phyloP scores from a whole-genome alignment of 495 filamentous ascomycete species.

The Aspergillus sparsus region DNA sequence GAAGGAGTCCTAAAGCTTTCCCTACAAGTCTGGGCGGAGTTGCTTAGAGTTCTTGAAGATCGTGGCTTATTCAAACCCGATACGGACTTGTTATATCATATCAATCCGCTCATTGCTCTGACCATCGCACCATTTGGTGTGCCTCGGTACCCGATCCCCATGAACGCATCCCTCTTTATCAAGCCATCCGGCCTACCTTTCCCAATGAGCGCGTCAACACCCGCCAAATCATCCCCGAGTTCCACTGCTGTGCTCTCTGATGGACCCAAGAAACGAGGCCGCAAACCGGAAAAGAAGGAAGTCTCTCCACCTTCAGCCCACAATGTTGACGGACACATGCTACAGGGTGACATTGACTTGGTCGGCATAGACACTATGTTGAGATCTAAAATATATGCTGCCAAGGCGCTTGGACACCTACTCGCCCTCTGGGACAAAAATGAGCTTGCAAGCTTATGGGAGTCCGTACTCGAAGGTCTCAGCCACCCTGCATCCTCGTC shows the following conservation, averaged over 20 bases:
- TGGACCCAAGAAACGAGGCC: constrained; percentile 63
- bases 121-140: constrained; percentile 90
- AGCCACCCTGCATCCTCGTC: constrained; percentile 75
- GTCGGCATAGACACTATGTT: constrained; percentile 86
- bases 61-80: constrained; percentile 63
- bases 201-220: constrained; percentile 50
- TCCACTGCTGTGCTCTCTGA: constrained; percentile 26
- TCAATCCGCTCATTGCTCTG: constrained; percentile 74
- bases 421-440: constrained; percentile 48
- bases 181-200: constrained; percentile 90
- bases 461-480: constrained; percentile 61
- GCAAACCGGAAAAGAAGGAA: constrained; percentile 81
- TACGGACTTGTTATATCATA: constrained; percentile 58
- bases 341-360: constrained; percentile 92
- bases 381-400: constrained; percentile 82
- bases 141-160: constrained; percentile 81
- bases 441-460: constrained; percentile 44
- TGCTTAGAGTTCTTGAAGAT: constrained; percentile 66
- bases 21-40: constrained; percentile 79
- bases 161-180: constrained; percentile 85
- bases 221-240: constrained; percentile 62
- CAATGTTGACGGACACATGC: constrained; percentile 97
- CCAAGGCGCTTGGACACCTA: constrained; percentile 72
- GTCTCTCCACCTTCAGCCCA: constrained; percentile 69
- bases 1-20: constrained; percentile 76